These are phyloP conservation scores for Boeremia exigua DNA, from an alignment of 2,329 filamentous ascomycete species.

Conservation along the genomic window DNA sequence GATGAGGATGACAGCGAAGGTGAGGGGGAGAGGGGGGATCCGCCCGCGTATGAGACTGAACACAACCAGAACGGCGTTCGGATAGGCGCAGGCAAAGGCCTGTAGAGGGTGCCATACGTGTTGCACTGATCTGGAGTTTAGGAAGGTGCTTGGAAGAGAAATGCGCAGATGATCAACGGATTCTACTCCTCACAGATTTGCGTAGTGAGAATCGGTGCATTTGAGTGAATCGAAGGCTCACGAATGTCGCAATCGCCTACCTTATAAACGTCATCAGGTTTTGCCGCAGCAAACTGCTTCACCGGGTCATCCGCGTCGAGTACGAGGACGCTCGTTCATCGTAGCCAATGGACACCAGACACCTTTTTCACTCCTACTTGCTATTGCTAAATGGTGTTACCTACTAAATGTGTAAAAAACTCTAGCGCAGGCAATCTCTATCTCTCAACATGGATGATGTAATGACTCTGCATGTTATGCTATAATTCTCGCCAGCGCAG, in stretches of 20 bases:
- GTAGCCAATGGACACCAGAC: background rate
- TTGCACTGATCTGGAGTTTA: no score
- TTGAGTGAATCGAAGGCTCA: conserved; percentile 1
- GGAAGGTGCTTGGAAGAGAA: no score
- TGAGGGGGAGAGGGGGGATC: background rate
- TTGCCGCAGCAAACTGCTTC: conserved; percentile 5
- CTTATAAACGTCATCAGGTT: conserved; percentile 16
- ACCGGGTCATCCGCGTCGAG: background rate
- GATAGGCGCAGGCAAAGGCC: background rate
- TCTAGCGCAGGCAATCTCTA: no score
- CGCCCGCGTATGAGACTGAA: conserved; percentile 10
- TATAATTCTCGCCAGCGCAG: no score
- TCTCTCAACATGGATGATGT: no score
- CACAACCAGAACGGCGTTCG: background rate
- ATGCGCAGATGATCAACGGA: no score
- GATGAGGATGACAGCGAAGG: conserved; percentile 12
- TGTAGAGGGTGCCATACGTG: background rate
- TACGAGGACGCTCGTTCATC: conserved; percentile 6
- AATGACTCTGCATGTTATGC: no score
- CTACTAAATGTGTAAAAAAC: no score
- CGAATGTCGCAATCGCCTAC: conserved; percentile 19
- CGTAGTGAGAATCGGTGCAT: background rate
- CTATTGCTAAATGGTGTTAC: no score
- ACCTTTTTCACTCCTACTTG: no score
- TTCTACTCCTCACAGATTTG: background rate